Evolutionary conservation across 2,329 filamentous ascomycete genomes (phyloP).

Genomic region (Pseudocercospora pini-densiflorae): DNA sequence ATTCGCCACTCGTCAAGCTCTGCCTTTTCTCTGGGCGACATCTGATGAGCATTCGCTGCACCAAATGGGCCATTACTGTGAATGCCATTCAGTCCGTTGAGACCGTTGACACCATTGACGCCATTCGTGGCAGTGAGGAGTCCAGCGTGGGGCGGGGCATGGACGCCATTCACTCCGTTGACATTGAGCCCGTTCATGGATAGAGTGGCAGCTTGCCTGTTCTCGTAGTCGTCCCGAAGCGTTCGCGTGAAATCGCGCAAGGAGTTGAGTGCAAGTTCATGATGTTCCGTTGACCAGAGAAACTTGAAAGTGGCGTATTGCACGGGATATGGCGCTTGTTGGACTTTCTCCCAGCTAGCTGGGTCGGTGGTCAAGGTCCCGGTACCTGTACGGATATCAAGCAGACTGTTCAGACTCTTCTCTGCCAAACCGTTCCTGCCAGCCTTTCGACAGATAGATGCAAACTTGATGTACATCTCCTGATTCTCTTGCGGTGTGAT

Average conservation of each 20-base stretch:
- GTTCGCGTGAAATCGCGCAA: conserved; percentile 66
- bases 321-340: conserved; percentile 72
- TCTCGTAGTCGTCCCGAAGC: conserved; percentile 63
- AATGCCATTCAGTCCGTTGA: conserved; percentile 47
- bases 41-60: conserved; percentile 31
- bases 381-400: conserved; percentile 65
- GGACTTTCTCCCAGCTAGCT: conserved; percentile 33
- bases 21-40: conserved; percentile 44
- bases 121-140: conserved; percentile 13
- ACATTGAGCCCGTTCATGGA: conserved; percentile 29
- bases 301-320: conserved; percentile 98
- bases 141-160: neutral
- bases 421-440: conserved; percentile 92
- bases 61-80: conserved; percentile 41
- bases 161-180: conserved; percentile 48
- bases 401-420: conserved; percentile 90
- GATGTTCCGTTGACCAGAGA: conserved; percentile 83
- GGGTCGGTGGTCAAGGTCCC: conserved; percentile 31
- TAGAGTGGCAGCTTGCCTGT: conserved; percentile 41
- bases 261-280: conserved; percentile 64
- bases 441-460: conserved; percentile 96
- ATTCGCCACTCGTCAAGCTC: conserved; percentile 64
- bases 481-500: conserved; percentile 91
- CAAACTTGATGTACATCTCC: conserved; percentile 99
- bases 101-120: conserved; percentile 46